A percentile compares a stretch with the other conserved stretches of the same genome.
These are phyloP conservation scores for Favolaschia claudopus DNA, from an alignment of 768 basidiomycete genomes.

Conservation along the genomic window DNA sequence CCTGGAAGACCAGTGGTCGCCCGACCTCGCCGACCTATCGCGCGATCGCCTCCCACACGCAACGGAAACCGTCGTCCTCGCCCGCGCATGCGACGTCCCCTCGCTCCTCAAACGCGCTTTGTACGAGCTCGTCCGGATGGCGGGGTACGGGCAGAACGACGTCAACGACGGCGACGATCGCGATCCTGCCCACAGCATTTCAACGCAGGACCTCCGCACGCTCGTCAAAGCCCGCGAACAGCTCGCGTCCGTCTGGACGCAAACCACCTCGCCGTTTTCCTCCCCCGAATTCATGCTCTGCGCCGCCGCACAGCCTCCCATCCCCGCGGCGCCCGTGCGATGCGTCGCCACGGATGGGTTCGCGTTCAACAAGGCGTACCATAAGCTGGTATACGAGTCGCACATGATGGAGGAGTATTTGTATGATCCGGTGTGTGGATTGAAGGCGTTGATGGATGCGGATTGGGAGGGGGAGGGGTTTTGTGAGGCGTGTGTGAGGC, in stretches of 20 bases:
- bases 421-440: conserved; percentile 44
- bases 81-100: conserved; percentile 37
- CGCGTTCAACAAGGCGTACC: conserved; percentile 11
- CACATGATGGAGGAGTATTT: conserved; percentile 38
- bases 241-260: conserved; percentile 28
- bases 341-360: conserved; percentile 12
- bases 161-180: neutral
- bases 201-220: neutral
- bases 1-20: conserved; percentile 44
- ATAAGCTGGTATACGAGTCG: conserved; percentile 27
- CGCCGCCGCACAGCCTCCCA: neutral
- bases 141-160: conserved; percentile 35
- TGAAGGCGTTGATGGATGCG: conserved; percentile 39
- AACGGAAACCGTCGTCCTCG: conserved; percentile 40
- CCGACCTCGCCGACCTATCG: conserved; percentile 33
- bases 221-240: conserved; percentile 30
- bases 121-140: conserved; percentile 46
- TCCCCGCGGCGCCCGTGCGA: neutral
- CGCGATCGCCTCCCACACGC: conserved; percentile 31
- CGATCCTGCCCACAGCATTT: neutral
- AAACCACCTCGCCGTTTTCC: conserved; percentile 14
- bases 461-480: conserved; percentile 38
- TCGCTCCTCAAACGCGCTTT: conserved; percentile 43
- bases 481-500: conserved; percentile 42
- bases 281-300: conserved; percentile 14